Conservation (phyloP, 2,329 filamentous ascomycete species). For the Graphilbum fragrans region DNA sequence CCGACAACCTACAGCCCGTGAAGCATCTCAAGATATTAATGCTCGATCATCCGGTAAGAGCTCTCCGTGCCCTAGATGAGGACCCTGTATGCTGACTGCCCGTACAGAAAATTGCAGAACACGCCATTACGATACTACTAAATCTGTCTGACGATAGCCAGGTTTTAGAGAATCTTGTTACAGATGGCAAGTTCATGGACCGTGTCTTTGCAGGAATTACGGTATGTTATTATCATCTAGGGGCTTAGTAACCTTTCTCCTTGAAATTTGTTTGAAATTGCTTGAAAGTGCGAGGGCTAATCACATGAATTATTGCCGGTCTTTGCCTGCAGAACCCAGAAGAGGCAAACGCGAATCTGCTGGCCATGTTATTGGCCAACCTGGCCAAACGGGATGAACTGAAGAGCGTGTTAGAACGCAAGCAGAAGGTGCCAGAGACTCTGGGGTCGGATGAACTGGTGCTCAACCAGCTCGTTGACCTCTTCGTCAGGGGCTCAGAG, state of each 20-base stretch:
- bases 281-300: no score
- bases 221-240: constrained; percentile 49
- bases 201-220: constrained; percentile 61
- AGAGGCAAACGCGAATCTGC: constrained; percentile 71
- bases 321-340: constrained; percentile 34
- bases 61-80: no score
- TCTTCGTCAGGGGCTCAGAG: constrained; percentile 86
- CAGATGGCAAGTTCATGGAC: constrained; percentile 72
- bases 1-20: constrained; percentile 62
- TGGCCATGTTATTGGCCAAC: constrained; percentile 90
- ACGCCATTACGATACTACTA: constrained; percentile 82
- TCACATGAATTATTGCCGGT: not conserved
- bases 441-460: constrained; percentile 61
- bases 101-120: constrained; percentile 70
- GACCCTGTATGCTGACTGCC: constrained; percentile 1
- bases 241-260: not conserved
- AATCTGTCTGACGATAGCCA: constrained; percentile 71
- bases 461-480: constrained; percentile 85
- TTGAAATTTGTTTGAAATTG: not conserved
- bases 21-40: constrained; percentile 80
- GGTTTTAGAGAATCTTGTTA: constrained; percentile 58
- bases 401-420: constrained; percentile 54
- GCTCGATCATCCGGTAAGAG: constrained; percentile 69
- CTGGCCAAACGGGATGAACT: constrained; percentile 69
- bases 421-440: constrained; percentile 55